Evolutionary conservation across 495 filamentous ascomycete species (phyloP).

Genomic region (Hypoxylon lienhwacheense): DNA sequence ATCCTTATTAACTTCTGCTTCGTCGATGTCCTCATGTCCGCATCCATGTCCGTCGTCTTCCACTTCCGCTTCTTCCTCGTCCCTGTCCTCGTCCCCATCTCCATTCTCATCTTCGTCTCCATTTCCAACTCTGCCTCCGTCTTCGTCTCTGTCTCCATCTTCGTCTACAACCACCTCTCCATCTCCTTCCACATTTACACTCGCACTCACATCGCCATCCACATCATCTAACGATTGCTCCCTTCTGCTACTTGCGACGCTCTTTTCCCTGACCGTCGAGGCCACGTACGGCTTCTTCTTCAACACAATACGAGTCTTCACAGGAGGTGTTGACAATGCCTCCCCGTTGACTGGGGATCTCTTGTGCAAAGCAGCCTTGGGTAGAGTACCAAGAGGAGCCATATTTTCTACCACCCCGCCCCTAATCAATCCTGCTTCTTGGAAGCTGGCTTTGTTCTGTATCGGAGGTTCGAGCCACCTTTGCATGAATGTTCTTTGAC

Average conservation of each 20-base stretch:
- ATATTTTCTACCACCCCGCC: slow-evolving; percentile 70
- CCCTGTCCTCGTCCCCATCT: neutral
- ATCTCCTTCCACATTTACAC: no score
- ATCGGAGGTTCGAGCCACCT: slow-evolving; percentile 73
- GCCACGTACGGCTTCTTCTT: slow-evolving; percentile 38
- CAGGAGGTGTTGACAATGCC: slow-evolving; percentile 23
- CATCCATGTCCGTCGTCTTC: neutral
- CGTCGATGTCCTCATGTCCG: neutral
- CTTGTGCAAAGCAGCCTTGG: slow-evolving; percentile 53
- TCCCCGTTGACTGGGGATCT: slow-evolving; percentile 37
- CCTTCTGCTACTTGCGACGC: slow-evolving; percentile 18
- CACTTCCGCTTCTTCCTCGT: neutral
- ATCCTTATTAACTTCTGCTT: neutral
- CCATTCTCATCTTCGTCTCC: no score
- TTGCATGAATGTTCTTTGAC: slow-evolving; percentile 48
- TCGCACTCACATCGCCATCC: neutral
- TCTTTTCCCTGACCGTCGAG: slow-evolving; percentile 18
- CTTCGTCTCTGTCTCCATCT: no score
- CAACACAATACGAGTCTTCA: slow-evolving; percentile 45
- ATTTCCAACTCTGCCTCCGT: no score
- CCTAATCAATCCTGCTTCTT: slow-evolving; percentile 64
- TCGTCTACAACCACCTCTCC: no score
- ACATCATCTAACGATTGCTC: slow-evolving; percentile 4
- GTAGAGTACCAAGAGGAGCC: slow-evolving; percentile 66
- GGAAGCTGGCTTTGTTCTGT: slow-evolving; percentile 68